Evolutionary conservation across 805 yeast species (phyloP), one percentile per base, ranked within the genome.

Genomic region (Candida dendrica): DNA sequence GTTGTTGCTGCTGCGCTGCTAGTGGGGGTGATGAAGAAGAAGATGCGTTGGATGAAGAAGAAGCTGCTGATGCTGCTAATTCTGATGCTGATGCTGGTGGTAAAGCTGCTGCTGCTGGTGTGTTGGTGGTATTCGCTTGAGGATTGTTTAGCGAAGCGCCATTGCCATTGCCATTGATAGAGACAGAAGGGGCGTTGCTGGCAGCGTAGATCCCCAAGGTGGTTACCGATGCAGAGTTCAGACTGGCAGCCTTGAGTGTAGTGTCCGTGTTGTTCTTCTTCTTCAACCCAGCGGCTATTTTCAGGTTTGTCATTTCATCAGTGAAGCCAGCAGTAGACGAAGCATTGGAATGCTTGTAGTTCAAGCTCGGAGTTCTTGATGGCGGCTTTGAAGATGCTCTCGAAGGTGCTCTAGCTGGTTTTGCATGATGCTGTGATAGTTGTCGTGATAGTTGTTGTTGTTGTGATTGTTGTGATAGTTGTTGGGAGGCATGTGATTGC

Each of bases 301-400:
- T 48, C 16, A 46, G 19, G 13, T 45, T 32, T 14, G 41, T 5
- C 11, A 45, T n/a, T 6, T 40, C 45, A 7, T 45, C 48, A 30
- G 27, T 40, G 22, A 16, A 14, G 13, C 13, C 31, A 41, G 22
- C 18, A 17, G 16, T n/a, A n/a, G n/a, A n/a, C n/a, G n/a, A 15
- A 14, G 40, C 22, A 11, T 34, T 32, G 20, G 37, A 40, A 27
- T 38, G 40, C 22, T 46, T 42, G 18, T 41, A 41, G 9, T 43
- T 43, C 9, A 44, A 30, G 33, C 49, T 47, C 10, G 50, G 39
- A 4, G 47, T 34, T 45, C 51, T 45, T 24, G 55, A 45, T 22
- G 52, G 42, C 10, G 42, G 39, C n/a, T 18, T 40, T 9, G 42
- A 39, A 15, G 42, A 31, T 30, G 38, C 11, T 40, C 38, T 34